These are phyloP conservation scores for Elsinoe australis DNA, from an alignment of 2,329 filamentous ascomycete genomes.

Conservation along the genomic window DNA sequence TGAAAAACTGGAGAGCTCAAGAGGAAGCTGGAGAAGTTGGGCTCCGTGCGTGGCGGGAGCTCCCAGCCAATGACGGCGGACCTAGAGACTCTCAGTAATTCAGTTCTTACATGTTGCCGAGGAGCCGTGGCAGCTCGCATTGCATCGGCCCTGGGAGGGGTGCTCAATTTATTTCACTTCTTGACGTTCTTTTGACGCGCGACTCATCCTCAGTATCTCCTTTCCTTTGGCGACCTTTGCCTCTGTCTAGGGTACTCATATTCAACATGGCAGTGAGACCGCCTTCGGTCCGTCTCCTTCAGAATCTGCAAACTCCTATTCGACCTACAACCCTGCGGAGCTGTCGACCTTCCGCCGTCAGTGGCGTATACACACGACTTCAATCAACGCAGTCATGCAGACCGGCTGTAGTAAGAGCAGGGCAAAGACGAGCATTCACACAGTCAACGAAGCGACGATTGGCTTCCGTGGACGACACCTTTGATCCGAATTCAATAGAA, in stretches of 20 bases:
- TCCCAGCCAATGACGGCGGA: conserved; percentile 1
- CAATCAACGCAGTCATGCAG: conserved; percentile 22
- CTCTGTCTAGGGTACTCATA: neutral
- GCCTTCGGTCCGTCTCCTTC: neutral
- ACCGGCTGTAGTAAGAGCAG: conserved; percentile 30
- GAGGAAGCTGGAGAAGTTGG: conserved; percentile 10
- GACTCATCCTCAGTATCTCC: no score
- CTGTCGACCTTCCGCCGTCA: neutral
- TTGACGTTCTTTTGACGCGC: conserved; percentile 3
- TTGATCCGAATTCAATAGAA: conserved; percentile 53
- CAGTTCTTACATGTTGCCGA: conserved; percentile 15
- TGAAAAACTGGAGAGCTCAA: conserved; percentile 14
- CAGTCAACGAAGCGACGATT: conserved; percentile 26
- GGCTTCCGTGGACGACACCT: conserved; percentile 34
- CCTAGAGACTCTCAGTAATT: conserved; percentile 6
- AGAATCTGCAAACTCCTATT: conserved; percentile 1
- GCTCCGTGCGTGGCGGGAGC: conserved; percentile 7
- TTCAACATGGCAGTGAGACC: conserved; percentile 7
- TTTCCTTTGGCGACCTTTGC: neutral
- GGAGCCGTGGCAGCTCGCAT: conserved; percentile 5
- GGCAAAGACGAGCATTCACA: conserved; percentile 30
- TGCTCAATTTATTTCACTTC: conserved; percentile 7
- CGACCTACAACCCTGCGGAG: conserved; percentile 1
- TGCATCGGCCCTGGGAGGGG: conserved; percentile 15
- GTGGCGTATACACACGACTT: conserved; percentile 6